Evolutionary conservation across 129 eudicot species (phyloP), one percentile per base, ranked within the genome.

Genomic region (Flaveria robusta): DNA sequence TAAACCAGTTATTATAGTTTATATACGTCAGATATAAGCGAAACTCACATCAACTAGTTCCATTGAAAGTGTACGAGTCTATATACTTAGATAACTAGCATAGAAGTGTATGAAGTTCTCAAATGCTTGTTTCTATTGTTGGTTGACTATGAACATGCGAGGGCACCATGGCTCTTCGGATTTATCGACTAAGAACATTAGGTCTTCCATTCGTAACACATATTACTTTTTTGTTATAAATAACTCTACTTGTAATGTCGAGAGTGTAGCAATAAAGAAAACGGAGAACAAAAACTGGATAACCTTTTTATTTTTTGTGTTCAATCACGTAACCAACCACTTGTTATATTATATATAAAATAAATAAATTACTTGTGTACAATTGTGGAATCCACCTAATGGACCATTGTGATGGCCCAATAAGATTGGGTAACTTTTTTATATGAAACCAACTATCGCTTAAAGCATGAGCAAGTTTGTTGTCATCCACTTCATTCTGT

Each of bases 401-500:
- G 39, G 18, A 7, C 39, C 39, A 24, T 10, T 23, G n/a, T 59
- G 39, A 23, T 0, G 18, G 18, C 66, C 66, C 66, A 58, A 27
- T 62, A 47, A 64, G 11, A 26, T 45, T 9, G 63, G 62, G 7
- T 2, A 26, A 71, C 66, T 60, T 11, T 31, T 59, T 78, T 47
- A 46, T 46, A 11, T 43, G 49, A 79, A 79, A 73, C 51, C 12
- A 58, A 24, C 66, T 71, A 20, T 70, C 71, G 70, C 85, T 82
- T 82, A 55, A 82, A 82, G 85, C 78, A 77, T 82, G 78, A 49
- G 69, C 82, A 77, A 82, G 75, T 71, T 82, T 71, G 73, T 70
- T 71, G 60, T 23, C 67, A 42, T 71, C 63, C 62, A 70, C 77
- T 76, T 70, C 66, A 20, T 73, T 47, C 15, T 27, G 43, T 78